Evolutionary conservation across 2,329 filamentous ascomycete genomes (phyloP).

Genomic region (Dactylonectria estremocensis): DNA sequence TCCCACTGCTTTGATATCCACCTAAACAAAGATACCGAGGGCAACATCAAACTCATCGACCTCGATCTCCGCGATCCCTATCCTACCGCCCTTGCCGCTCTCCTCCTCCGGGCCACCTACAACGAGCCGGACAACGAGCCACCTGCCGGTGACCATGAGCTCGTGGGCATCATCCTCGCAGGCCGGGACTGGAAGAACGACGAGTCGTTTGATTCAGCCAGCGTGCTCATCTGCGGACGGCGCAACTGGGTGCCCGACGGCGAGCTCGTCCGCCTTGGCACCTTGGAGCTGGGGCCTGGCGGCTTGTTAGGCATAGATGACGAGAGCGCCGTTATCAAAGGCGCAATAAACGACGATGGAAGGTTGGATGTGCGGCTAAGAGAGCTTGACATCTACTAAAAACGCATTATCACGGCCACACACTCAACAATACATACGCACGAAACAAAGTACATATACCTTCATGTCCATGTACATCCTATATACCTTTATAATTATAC

Average conservation of each 20-base stretch:
- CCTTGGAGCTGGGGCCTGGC: conserved; percentile 47
- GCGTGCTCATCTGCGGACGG: conserved; percentile 50
- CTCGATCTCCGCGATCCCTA: conserved; percentile 43
- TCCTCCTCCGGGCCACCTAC: conserved; percentile 41
- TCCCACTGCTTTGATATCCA: conserved; percentile 54
- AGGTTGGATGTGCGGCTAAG: conserved; percentile 49
- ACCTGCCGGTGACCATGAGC: conserved; percentile 45
- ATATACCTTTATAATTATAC: conserved; percentile 40
- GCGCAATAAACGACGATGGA: conserved; percentile 46
- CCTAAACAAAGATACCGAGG: conserved; percentile 40
- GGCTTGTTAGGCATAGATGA: conserved; percentile 46
- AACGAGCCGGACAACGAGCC: conserved; percentile 35
- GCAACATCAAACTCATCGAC: conserved; percentile 37
- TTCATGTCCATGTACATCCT: conserved; percentile 32
- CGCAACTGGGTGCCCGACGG: conserved; percentile 48
- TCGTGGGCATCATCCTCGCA: conserved; percentile 49
- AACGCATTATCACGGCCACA: conserved; percentile 2
- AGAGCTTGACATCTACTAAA: conserved; percentile 56
- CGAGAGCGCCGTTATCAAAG: conserved; percentile 48
- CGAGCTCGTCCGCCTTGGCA: conserved; percentile 52
- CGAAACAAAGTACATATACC: conserved; percentile 20
- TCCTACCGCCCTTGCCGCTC: conserved; percentile 39
- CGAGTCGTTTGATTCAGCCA: conserved; percentile 47
- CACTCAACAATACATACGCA: conserved; percentile 20
- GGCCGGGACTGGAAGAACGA: conserved; percentile 51